A percentile compares a stretch with the other conserved stretches of the same genome.
Evolutionary conservation across 768 basidiomycete species (phyloP).

Genomic region (Hypholoma sublateritium): DNA sequence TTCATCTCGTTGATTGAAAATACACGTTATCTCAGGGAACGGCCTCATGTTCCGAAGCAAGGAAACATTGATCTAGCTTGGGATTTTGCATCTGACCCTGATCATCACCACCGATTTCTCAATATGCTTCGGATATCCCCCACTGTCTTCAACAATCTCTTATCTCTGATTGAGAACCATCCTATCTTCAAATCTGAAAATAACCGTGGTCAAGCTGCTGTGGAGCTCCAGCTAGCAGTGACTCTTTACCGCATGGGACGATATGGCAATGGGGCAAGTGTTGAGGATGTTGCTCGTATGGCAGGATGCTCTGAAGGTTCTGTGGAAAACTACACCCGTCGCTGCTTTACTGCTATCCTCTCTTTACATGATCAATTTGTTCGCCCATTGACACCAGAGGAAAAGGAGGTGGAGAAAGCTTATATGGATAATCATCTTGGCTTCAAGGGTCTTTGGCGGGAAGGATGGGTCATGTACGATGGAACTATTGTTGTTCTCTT

Average conservation of each 20-base stretch:
- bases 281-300: constrained; percentile 11
- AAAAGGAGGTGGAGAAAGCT: constrained; percentile 9
- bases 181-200: constrained; percentile 26
- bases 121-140: constrained; percentile 27
- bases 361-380: constrained; percentile 28
- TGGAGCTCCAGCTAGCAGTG: constrained; percentile 15
- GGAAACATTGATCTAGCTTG: constrained; percentile 21
- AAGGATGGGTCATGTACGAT: constrained; percentile 37
- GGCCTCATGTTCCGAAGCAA: constrained; percentile 18
- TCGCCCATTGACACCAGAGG: constrained; percentile 20
- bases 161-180: constrained; percentile 28
- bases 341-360: constrained; percentile 24
- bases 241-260: constrained; percentile 5
- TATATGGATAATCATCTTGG: too few species aligned
- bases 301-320: constrained; percentile 9
- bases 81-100: constrained; percentile 26
- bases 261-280: constrained; percentile 7
- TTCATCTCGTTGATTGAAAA: neutral
- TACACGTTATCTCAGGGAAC: constrained; percentile 14
- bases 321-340: constrained; percentile 25
- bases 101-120: constrained; percentile 20
- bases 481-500: constrained; percentile 32
- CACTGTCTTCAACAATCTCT: constrained; percentile 23
- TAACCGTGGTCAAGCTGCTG: constrained; percentile 15
- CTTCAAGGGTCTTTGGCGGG: constrained; percentile 7